Evolutionary conservation across 1,284 basidiomycete species (phyloP), one percentile per base, ranked within the genome.

Genomic region (Puccinia polysora): DNA sequence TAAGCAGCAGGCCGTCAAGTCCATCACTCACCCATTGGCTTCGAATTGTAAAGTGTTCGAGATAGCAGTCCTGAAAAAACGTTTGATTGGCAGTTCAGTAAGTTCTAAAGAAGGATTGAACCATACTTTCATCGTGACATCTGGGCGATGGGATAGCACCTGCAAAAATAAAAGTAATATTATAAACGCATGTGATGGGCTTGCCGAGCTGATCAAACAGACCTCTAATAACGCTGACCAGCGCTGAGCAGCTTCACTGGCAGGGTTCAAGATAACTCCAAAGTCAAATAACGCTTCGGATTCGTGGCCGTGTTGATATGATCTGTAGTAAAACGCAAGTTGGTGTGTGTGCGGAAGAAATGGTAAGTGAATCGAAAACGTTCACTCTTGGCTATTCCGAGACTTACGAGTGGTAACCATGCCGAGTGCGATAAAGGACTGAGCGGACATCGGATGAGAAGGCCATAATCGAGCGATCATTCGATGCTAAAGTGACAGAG

Each of bases 1-100:
- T 43, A 43, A 43, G 40, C 40, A 32, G 52, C 43, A 49, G 36
- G 15, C 18, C 20, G 15, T 25, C 14, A 28, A 36, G 2, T 53
- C 10, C 25, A 34, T 5, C 20, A 79, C 83, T 73, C 79, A 90
- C 89, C 89, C 91, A 56, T 85, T 79, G 15, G 85, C 81, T 75
- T 90, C 86, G 77, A 93, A 97, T 0, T 79, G 73, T 4, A 89
- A 81, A 4, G 81, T 79, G 12, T 86, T 82, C 1, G 84, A 80
- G 1, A 93, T 81, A 59, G 86, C 87, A 77, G 88, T 91, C 2
- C 90, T 88, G 79, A 96, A 97, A 82, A 97, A 98, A n/a, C 89
- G 85, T 80, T 95, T 96, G 50, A 97, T 81, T 0, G 93, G 92
- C 53, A 97, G 82, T 81, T 96, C 90, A 4, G 77, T 78, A 6